Evolutionary conservation across 331 rosid genomes (phyloP).

Genomic region (Pyracantha coccinea): DNA sequence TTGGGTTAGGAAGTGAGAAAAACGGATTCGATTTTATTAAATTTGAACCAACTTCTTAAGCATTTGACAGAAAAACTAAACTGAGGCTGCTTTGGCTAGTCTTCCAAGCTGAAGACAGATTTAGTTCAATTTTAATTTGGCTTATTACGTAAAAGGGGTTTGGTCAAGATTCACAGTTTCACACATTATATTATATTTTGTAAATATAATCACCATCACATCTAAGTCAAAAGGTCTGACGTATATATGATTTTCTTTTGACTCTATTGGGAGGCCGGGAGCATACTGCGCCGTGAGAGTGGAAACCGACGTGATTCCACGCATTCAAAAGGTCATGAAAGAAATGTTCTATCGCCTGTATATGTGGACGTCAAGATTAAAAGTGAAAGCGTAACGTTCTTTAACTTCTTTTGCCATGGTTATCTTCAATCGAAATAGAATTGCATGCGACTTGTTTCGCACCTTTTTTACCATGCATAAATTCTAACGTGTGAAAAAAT

Average conservation of each 20-base stretch:
- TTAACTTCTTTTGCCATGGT: background rate
- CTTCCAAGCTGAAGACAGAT: slow-evolving; percentile 15
- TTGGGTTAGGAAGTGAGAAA: too few species aligned
- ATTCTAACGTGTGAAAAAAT: background rate
- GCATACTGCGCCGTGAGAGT: background rate
- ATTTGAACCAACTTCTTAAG: background rate
- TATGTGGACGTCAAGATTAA: background rate
- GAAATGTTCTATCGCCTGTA: background rate
- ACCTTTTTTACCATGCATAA: background rate
- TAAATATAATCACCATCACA: background rate
- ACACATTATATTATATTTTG: background rate
- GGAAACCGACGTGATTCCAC: background rate
- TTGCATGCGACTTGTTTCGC: background rate
- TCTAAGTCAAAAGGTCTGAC: slow-evolving; percentile 32
- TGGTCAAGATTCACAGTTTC: background rate
- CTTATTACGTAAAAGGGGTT: slow-evolving; percentile 3
- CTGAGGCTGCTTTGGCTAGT: slow-evolving; percentile 10
- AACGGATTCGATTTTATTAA: background rate
- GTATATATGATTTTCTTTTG: background rate
- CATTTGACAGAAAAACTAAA: slow-evolving; percentile 9
- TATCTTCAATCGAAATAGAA: too few species aligned
- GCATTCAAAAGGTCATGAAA: background rate
- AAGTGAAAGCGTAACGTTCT: background rate
- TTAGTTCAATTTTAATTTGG: background rate
- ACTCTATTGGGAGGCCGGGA: background rate